Conservation (phyloP, 2,329 filamentous ascomycete genomes). For the Nannizzia gypsea region DNA sequence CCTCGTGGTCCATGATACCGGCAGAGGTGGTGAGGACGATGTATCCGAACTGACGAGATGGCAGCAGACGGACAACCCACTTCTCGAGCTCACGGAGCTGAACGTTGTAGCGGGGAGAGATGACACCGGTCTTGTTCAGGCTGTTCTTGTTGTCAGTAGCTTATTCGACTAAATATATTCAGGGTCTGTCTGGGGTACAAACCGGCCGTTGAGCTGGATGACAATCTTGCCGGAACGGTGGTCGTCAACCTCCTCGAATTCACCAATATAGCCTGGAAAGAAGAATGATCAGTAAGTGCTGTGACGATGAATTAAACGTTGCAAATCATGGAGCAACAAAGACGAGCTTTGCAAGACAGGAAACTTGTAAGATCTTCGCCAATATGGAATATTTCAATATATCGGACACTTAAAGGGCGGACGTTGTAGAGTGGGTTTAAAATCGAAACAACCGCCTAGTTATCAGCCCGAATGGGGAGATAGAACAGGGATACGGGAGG, state of each 20-base stretch:
- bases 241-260: constrained; percentile 99
- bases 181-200: constrained; percentile 17
- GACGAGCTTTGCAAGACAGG: constrained; percentile 36
- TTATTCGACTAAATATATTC: not conserved
- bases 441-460: constrained; percentile 92
- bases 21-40: constrained; percentile 98
- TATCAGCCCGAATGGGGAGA: constrained; percentile 78
- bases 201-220: constrained; percentile 95
- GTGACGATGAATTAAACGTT: constrained; percentile 94
- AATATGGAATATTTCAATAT: constrained; percentile 53
- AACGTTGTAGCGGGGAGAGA: constrained; percentile 98
- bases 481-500: constrained; percentile 6
- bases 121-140: constrained; percentile 98
- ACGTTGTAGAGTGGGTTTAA: constrained; percentile 56
- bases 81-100: constrained; percentile 96
- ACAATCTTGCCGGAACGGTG: constrained; percentile 99
- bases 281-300: constrained; percentile 45
- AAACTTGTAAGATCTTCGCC: constrained; percentile 96
- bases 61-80: constrained; percentile 98
- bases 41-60: constrained; percentile 99
- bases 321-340: constrained; percentile 52
- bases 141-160: constrained; percentile 20
- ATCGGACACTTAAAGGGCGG: constrained; percentile 99
- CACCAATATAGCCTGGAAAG: constrained; percentile 81
- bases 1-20: constrained; percentile 99